Evolutionary conservation across 257 asterid species (phyloP).

Genomic region (Coffea eugenioides): DNA sequence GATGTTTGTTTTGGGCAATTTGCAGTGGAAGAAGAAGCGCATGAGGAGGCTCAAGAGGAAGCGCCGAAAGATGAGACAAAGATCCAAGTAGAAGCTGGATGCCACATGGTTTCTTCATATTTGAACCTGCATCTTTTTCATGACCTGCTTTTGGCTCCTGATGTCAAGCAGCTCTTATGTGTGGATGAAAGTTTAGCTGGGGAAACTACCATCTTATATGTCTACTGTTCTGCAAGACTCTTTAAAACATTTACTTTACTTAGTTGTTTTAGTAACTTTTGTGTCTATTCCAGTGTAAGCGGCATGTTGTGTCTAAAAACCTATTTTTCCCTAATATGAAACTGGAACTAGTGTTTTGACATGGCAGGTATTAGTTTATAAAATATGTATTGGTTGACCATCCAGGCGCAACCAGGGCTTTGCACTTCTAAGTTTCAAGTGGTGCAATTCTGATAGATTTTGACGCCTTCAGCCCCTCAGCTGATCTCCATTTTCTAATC

Average conservation of each 20-base stretch:
- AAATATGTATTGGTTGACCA: not conserved
- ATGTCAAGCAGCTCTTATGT: not conserved
- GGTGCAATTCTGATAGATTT: not conserved
- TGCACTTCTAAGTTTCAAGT: not conserved
- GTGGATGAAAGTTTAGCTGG: not conserved
- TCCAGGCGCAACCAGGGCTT: not conserved
- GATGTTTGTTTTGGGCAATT: not conserved
- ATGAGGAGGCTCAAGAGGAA: slow-evolving; percentile 53
- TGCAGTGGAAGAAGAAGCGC: slow-evolving; percentile 51
- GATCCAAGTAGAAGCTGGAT: slow-evolving; percentile 36
- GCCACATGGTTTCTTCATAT: not conserved
- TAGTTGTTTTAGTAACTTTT: slow-evolving; percentile 8
- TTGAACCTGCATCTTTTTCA: not conserved
- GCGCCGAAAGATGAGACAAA: slow-evolving; percentile 47
- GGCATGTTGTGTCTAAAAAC: not conserved
- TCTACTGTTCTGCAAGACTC: not conserved
- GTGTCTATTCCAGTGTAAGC: not conserved
- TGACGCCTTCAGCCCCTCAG: no score
- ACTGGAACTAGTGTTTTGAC: not conserved
- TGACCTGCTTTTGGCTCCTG: not conserved
- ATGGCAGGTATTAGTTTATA: not conserved
- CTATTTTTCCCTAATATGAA: not conserved
- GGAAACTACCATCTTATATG: not conserved
- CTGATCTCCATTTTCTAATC: no score
- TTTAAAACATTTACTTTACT: not conserved